Base-by-base conservation (phyloP, 352 stramenopile species). In the Aphanomyces cochlioides region DNA sequence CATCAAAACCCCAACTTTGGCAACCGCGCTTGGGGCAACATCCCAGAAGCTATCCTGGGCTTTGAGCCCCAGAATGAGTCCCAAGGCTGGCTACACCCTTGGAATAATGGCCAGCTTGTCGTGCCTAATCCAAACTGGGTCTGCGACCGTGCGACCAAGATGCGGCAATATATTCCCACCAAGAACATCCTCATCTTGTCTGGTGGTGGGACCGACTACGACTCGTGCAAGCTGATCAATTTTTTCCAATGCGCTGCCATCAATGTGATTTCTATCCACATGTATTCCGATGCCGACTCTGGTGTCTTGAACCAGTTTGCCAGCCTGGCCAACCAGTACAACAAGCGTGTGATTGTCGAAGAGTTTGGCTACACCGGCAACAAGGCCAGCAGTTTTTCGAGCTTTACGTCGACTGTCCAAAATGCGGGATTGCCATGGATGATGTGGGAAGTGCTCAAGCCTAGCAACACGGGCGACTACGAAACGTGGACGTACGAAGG, bases 271-370 rank as follows among this genome's bases (percentile, higher is more conserved):
- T 19, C 60, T 0, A 67, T 67, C 28, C 60, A 67, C 47, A 54
- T 37, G 60, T 67, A 67, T 37, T 8, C 50, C 45, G 37, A 41
- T 15, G 60, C 60, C 2, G 36, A 67, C 19, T 8, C 7, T 1
- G 6, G 28, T 15, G 34, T 54, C n/a, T 21, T 67, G 12, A 12
- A 54, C n/a, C 3, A 13, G 0, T 21, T 41, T 37, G 28, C 56
- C 12, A 17, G 21, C 8, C n/a, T 67, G 12, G 60, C 60, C 47
- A 36, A 37, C 6, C n/a, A 41, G 47, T 15, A 67, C 60, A 57
- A 67, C n/a, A 67, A 67, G 47, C 60, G 60, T 15, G 28, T 67
- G 38, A 58, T 67, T 37, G 45, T 67, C 54, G 60, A 67, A 67
- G 60, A 67, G 47, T 67, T 67, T 56, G 60, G 60, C 15, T 37